Evolutionary conservation across 2,329 filamentous ascomycete genomes (phyloP).

Genomic region (Talaromyces funiculosus): DNA sequence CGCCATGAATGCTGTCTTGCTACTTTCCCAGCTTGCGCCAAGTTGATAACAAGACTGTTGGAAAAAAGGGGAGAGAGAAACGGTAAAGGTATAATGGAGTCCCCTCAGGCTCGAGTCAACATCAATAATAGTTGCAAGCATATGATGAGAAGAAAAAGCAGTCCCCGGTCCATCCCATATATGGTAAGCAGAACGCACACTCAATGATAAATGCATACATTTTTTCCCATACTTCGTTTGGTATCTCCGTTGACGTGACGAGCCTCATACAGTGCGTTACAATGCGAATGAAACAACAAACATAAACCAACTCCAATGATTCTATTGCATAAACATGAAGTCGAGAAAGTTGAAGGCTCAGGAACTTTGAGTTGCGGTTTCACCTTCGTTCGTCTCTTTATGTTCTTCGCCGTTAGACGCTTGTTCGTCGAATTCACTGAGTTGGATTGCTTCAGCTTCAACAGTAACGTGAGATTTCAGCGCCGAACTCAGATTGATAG

Average conservation of each 20-base stretch:
- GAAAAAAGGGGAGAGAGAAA: background rate
- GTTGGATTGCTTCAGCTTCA: constrained; percentile 19
- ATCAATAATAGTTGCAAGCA: background rate
- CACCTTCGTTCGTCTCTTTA: constrained; percentile 5
- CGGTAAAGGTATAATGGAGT: background rate
- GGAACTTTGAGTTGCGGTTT: constrained; percentile 3
- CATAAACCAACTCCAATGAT: constrained; percentile 9
- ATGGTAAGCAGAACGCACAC: constrained; percentile 6
- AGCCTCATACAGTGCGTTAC: background rate
- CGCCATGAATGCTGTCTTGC: constrained; percentile 9
- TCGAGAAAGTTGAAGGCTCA: background rate
- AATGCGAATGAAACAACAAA: constrained; percentile 9
- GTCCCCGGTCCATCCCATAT: background rate
- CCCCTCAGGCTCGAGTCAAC: background rate
- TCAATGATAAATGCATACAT: constrained; percentile 19
- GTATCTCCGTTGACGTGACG: background rate
- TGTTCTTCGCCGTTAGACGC: constrained; percentile 12
- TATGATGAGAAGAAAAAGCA: background rate
- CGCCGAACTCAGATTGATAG: constrained; percentile 33
- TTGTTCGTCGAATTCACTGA: constrained; percentile 30
- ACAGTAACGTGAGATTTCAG: constrained; percentile 18
- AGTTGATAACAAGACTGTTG: background rate
- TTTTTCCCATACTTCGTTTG: constrained; percentile 6
- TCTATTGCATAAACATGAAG: constrained; percentile 7
- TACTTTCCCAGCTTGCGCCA: background rate